Base-by-base conservation (phyloP, 805 yeast genomes). In the Vanderwaltozyma yarrowii region DNA sequence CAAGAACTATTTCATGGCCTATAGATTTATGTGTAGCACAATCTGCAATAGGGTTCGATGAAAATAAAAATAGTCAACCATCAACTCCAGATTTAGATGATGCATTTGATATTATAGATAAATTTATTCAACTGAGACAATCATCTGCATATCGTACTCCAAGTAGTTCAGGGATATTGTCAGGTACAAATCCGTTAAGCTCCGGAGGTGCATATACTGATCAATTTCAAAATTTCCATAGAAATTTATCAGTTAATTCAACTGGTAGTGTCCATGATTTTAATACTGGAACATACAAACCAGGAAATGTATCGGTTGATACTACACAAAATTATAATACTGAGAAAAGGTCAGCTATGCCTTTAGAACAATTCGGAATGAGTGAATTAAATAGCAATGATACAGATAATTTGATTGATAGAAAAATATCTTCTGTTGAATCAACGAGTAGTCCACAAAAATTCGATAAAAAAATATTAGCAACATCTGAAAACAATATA, bases 1-100 rank as follows among this genome's bases (percentile, higher is more conserved):
- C 65, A 20, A 77, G 78, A 49, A 74, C 66, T 39, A 71, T 82
- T 2, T 58, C 75, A 32, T 83, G 94, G 94, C 94, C 94, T 0
- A 60, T 79, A 49, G 73, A 71, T 33, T 60, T 82, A 16, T 79
- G 88, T 49, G 64, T 73, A 40, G 62, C 74, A 4, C 92, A 82
- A 50, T 61, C 68, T 38, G 45, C 50, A 16, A 11, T 11, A 8
- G 14, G 15, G 14, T 24, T 32, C 4, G 21, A 32, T 16, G 15
- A 23, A 23, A 16, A 32, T 4, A 23, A 16, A 10, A 20, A 12
- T 20, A 17, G 4, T 12, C 17, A 31, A n/a, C 26, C 15, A 21
- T 20, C 8, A 11, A n/a, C 23, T 9, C 30, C 23, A 4, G 28
- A 32, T 17, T 27, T 37, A 12, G 35, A 37, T 28, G 39, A 32